Conservation (phyloP, 2,329 filamentous ascomycete species). For the Stachybotrys chartarum region DNA sequence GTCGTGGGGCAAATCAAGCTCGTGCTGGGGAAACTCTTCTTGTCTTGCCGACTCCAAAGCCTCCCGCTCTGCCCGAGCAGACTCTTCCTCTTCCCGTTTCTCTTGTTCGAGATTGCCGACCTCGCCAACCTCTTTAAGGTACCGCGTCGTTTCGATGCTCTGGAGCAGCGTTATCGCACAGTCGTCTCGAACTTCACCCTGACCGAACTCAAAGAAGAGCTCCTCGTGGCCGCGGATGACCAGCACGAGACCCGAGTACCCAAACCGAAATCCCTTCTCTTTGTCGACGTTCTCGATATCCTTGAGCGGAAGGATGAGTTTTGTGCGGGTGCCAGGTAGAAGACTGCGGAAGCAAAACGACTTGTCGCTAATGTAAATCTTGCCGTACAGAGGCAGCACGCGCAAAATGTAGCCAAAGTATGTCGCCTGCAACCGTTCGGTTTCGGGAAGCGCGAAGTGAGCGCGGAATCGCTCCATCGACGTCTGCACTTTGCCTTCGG, state of each 20-base stretch:
- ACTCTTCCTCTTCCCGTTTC: conserved; percentile 59
- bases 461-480: conserved; percentile 77
- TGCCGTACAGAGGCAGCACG: conserved; percentile 87
- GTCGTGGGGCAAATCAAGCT: conserved; percentile 40
- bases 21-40: conserved; percentile 43
- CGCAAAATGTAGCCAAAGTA: conserved; percentile 92
- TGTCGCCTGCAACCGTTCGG: conserved; percentile 77
- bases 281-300: conserved; percentile 92
- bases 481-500: conserved; percentile 56
- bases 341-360: conserved; percentile 92
- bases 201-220: conserved; percentile 88
- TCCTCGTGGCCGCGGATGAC: conserved; percentile 92
- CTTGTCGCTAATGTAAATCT: conserved; percentile 85
- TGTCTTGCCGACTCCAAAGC: conserved; percentile 68
- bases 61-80: conserved; percentile 73
- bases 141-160: conserved; percentile 64
- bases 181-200: conserved; percentile 74
- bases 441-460: conserved; percentile 82
- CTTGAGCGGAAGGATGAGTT: conserved; percentile 81
- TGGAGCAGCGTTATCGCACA: conserved; percentile 77
- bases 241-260: conserved; percentile 85
- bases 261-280: conserved; percentile 89
- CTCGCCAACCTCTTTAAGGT: conserved; percentile 61
- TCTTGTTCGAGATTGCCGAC: conserved; percentile 54
- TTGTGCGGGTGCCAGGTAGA: conserved; percentile 81